A percentile compares a stretch with the other conserved stretches of the same genome.
phyloP scores from a whole-genome alignment of 441 rosid species.

The Macaranga tanarius region DNA sequence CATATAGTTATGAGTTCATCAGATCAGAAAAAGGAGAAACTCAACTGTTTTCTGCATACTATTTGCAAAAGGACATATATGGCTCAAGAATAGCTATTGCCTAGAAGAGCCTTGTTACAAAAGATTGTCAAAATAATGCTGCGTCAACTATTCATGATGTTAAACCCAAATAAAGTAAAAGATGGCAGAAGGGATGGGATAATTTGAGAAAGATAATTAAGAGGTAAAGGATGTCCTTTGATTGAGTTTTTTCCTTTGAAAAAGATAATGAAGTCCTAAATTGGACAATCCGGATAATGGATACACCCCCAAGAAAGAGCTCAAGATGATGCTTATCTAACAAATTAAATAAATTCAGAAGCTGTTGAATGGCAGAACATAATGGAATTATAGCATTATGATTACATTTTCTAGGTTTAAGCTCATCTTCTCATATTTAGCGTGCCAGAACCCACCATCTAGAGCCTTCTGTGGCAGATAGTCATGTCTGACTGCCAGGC shows the following conservation, averaged over 20 bases:
- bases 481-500: background rate
- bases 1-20: background rate
- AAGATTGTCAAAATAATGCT: background rate
- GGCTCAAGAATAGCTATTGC: background rate
- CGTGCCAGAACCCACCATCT: background rate
- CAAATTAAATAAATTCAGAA: background rate
- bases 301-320: background rate
- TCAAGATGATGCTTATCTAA: background rate
- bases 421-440: background rate
- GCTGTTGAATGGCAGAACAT: background rate
- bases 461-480: background rate
- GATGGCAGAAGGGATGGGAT: background rate
- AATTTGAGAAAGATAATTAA: background rate
- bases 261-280: background rate
- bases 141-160: background rate
- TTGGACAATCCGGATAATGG: background rate
- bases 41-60: too few relatives aligned
- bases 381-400: background rate
- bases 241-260: background rate
- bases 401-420: background rate
- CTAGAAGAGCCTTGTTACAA: background rate
- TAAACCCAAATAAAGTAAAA: background rate
- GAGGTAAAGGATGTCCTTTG: too few relatives aligned
- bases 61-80: background rate
- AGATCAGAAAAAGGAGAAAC: background rate